Evolutionary conservation across 345 rosid species (phyloP).

Genomic region (sweet orange (Citrus sinensis)): DNA sequence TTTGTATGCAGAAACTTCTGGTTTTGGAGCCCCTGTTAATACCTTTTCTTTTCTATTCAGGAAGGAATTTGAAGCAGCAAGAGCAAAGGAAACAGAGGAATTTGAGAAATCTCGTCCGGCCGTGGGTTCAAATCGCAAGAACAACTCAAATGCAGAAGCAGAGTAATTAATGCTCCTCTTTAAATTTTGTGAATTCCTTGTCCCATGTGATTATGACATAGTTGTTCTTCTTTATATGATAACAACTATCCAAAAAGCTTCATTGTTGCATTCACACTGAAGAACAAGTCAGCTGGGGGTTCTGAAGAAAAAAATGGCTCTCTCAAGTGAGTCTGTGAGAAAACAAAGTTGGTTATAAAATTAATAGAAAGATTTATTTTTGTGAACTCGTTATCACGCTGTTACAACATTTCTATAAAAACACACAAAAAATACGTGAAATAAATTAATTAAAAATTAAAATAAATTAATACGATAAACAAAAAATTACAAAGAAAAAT

Average conservation of each 20-base stretch:
- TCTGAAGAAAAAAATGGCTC: no score
- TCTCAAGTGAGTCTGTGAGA: no score
- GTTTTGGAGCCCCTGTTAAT: neutral
- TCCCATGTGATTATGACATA: conserved; percentile 9
- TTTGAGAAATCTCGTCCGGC: conserved; percentile 37
- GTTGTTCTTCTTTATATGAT: conserved; percentile 11
- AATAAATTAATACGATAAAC: no score
- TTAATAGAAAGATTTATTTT: no score
- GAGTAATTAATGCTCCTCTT: conserved; percentile 35
- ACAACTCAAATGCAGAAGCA: conserved; percentile 39
- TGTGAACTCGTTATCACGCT: no score
- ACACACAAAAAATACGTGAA: no score
- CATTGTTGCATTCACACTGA: no score
- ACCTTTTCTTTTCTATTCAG: conserved; percentile 30
- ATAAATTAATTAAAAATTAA: no score
- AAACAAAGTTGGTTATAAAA: no score
- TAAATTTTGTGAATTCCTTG: neutral
- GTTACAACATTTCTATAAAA: no score
- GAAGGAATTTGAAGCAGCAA: conserved; percentile 79
- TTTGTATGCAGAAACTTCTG: neutral
- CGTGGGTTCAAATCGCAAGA: conserved; percentile 40
- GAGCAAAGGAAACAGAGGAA: conserved; percentile 48
- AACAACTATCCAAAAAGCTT: conserved; percentile 77
- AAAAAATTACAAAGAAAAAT: no score
- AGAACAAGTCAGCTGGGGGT: no score